phyloP scores from a whole-genome alignment of 192 early-diverging fungal species.

The Ramicandelaber brevisporus region DNA sequence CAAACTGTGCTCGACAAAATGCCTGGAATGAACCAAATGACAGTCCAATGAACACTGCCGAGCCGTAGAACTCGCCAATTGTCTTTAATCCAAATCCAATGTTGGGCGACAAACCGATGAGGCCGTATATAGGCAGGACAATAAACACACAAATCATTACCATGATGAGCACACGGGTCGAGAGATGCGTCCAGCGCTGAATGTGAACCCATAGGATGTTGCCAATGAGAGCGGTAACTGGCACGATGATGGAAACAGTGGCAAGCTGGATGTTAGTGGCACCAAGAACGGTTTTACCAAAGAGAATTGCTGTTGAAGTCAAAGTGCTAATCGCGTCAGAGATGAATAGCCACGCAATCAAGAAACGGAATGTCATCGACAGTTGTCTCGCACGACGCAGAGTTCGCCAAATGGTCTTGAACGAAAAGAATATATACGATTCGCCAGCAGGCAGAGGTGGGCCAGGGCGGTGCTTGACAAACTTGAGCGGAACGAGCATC shows the following conservation, averaged over 20 bases:
- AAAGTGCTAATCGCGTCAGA: slow-evolving; percentile 36
- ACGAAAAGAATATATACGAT: slow-evolving; percentile 17
- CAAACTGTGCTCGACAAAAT: slow-evolving; percentile 31
- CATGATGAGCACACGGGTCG: slow-evolving; percentile 24
- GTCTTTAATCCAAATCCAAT: slow-evolving; percentile 19
- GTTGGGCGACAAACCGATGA: slow-evolving; percentile 27
- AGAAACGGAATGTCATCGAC: slow-evolving; percentile 25
- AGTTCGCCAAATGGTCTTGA: slow-evolving; percentile 13
- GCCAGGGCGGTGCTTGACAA: slow-evolving; percentile 10
- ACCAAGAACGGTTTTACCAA: slow-evolving; percentile 24
- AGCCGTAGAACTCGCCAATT: slow-evolving; percentile 25
- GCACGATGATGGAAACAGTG: slow-evolving; percentile 27
- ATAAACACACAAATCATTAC: slow-evolving; percentile 17
- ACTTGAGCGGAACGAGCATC: slow-evolving; percentile 12
- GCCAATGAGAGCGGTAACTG: slow-evolving; percentile 22
- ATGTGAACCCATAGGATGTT: slow-evolving; percentile 22
- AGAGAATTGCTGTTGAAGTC: slow-evolving; percentile 24
- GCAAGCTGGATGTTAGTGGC: slow-evolving; percentile 18
- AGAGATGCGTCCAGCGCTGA: slow-evolving; percentile 14
- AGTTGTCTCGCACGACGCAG: slow-evolving; percentile 18
- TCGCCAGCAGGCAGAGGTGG: slow-evolving; percentile 13
- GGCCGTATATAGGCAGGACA: slow-evolving; percentile 30
- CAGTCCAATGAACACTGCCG: slow-evolving; percentile 30
- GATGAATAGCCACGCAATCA: slow-evolving; percentile 41
- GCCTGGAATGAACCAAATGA: slow-evolving; percentile 29